phyloP scores from a whole-genome alignment of 2,329 filamentous ascomycete species.

The Chrysosporium keratinophilum region DNA sequence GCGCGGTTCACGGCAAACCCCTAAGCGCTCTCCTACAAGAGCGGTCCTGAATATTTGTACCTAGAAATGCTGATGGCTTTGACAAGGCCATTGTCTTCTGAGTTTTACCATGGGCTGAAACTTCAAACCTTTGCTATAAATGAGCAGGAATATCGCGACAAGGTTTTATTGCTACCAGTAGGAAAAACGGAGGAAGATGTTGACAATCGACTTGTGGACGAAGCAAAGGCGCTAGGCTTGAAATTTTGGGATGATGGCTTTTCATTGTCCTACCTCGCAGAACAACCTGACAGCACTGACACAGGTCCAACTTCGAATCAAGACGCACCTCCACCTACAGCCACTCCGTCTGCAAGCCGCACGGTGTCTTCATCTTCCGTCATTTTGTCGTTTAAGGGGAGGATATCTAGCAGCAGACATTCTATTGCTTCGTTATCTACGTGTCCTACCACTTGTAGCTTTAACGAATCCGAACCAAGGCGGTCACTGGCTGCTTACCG shows the following conservation, averaged over 20 bases:
- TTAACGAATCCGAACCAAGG: slow-evolving; percentile 24
- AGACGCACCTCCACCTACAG: slow-evolving; percentile 13
- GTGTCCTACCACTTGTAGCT: slow-evolving; percentile 32
- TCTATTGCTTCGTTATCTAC: slow-evolving; percentile 33
- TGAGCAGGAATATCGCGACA: slow-evolving; percentile 10
- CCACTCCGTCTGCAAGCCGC: slow-evolving; percentile 24
- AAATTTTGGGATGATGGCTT: slow-evolving; percentile 22
- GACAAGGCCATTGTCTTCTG: not conserved
- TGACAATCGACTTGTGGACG: slow-evolving; percentile 30
- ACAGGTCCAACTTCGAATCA: not conserved
- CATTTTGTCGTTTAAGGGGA: slow-evolving; percentile 16
- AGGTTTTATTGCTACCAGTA: slow-evolving; percentile 9
- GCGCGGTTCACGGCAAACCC: not conserved
- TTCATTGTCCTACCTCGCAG: slow-evolving; percentile 12
- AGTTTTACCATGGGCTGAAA: not conserved
- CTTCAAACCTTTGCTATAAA: not conserved
- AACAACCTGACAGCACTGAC: not conserved
- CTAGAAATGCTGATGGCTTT: not conserved
- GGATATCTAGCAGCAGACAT: slow-evolving; percentile 26
- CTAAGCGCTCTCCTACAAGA: not conserved
- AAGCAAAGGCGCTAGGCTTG: slow-evolving; percentile 32
- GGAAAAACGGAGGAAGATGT: slow-evolving; percentile 28
- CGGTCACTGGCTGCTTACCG: slow-evolving; percentile 13
- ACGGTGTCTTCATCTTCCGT: slow-evolving; percentile 27
- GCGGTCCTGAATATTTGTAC: not conserved